A percentile compares a stretch with the other conserved stretches of the same genome.
Conservation (phyloP, 768 basidiomycete species). For the Suillus ampliporus region DNA sequence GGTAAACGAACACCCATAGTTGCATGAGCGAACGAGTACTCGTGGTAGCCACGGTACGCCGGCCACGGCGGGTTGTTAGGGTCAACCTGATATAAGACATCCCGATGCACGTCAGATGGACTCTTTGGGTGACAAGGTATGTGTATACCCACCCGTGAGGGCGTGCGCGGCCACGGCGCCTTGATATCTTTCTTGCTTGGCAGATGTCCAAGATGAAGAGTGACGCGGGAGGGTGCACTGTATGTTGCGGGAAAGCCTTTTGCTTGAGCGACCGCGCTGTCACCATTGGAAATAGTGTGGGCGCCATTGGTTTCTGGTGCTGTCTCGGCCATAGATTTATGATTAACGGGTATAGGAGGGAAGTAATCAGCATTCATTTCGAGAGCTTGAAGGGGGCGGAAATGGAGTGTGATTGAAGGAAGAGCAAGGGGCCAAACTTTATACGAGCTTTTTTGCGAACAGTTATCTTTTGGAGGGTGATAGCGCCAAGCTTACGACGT, state of each 20-base stretch:
- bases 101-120: conserved; percentile 1
- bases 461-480: conserved; percentile 15
- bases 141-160: conserved; percentile 58
- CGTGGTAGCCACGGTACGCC: conserved; percentile 80
- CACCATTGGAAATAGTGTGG: neutral
- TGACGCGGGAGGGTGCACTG: conserved; percentile 60
- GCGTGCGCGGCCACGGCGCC: conserved; percentile 75
- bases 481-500: conserved; percentile 4
- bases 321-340: conserved; percentile 20
- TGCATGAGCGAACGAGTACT: conserved; percentile 86
- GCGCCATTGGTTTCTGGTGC: conserved; percentile 16
- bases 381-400: conserved; percentile 13
- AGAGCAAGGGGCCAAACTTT: conserved; percentile 12
- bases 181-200: conserved; percentile 76
- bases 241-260: conserved; percentile 24
- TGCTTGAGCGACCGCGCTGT: neutral
- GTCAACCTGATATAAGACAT: conserved; percentile 56
- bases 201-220: conserved; percentile 75
- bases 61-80: conserved; percentile 87
- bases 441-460: neutral
- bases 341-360: conserved; percentile 37
- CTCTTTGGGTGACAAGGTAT: neutral
- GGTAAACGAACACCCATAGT: conserved; percentile 97
- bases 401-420: neutral
- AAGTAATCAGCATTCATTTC: conserved; percentile 34